Percentiles rank a stretch among this genome's conserved stretches.
Conservation (phyloP, 139 green algal genomes). For the Yamagishiella unicocca region DNA sequence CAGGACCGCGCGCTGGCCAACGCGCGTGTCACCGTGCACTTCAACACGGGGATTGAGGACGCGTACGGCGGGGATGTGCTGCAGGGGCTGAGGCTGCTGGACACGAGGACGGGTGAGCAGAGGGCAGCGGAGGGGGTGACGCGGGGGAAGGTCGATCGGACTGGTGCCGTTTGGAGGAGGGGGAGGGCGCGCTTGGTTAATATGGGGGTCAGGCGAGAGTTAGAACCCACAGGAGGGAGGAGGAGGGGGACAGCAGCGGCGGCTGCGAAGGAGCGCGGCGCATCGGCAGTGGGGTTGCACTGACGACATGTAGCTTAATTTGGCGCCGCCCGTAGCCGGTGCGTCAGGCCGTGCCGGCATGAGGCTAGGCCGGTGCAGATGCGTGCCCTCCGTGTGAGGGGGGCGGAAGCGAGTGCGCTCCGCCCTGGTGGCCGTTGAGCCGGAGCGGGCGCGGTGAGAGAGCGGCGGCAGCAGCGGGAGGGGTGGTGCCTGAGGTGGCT, state of each 20-base stretch:
- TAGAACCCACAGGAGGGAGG: not conserved
- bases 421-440: no score
- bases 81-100: constrained; percentile 67
- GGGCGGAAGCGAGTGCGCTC: no score
- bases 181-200: no score
- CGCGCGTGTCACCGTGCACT: constrained; percentile 73
- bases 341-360: not conserved
- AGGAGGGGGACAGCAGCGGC: not conserved
- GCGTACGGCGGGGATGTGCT: constrained; percentile 77
- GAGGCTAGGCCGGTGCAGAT: no score
- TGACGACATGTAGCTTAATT: not conserved
- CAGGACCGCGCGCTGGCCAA: constrained; percentile 64
- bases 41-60: constrained; percentile 87
- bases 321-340: not conserved
- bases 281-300: no score
- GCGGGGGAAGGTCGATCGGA: no score
- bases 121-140: no score
- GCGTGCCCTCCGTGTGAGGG: not conserved
- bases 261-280: not conserved
- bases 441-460: no score
- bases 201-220: no score
- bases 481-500: no score
- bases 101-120: constrained; percentile 41
- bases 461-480: no score
- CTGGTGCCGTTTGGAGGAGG: no score